These are phyloP conservation scores for Bipolaris oryzae DNA, from an alignment of 2,329 filamentous ascomycete species.

Conservation along the genomic window DNA sequence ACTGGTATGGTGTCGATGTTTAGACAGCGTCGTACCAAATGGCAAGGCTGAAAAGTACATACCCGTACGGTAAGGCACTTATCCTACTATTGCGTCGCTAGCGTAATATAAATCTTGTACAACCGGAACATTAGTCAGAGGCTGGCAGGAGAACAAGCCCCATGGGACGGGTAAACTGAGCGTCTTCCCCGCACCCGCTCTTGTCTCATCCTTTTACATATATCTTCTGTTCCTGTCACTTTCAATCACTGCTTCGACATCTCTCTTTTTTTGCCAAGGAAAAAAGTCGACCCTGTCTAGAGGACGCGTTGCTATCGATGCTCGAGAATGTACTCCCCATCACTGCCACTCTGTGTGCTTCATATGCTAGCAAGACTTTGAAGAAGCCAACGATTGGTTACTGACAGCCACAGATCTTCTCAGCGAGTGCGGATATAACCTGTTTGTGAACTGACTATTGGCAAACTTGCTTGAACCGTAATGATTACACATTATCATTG, in stretches of 20 bases:
- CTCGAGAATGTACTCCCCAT: background rate
- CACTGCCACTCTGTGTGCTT: background rate
- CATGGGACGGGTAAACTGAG: background rate
- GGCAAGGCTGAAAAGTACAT: constrained; percentile 31
- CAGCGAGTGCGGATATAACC: background rate
- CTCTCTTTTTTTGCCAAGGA: background rate
- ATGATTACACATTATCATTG: background rate
- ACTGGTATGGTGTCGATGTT: constrained; percentile 48
- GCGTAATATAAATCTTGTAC: background rate
- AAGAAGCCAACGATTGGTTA: background rate
- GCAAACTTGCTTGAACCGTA: background rate
- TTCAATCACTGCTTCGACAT: background rate
- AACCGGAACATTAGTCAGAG: background rate
- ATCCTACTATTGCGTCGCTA: background rate
- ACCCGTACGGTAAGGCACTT: background rate
- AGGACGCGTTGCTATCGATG: background rate
- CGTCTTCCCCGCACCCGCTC: constrained; percentile 8
- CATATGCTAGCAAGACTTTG: background rate
- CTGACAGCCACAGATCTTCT: background rate
- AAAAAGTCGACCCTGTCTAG: too few relatives aligned
- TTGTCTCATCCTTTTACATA: background rate
- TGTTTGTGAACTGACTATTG: background rate
- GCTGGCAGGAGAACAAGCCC: background rate
- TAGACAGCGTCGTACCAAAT: constrained; percentile 40
- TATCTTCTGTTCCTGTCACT: background rate